phyloP scores from a whole-genome alignment of 2,329 filamentous ascomycete species.

The Diaporthe ampelina region DNA sequence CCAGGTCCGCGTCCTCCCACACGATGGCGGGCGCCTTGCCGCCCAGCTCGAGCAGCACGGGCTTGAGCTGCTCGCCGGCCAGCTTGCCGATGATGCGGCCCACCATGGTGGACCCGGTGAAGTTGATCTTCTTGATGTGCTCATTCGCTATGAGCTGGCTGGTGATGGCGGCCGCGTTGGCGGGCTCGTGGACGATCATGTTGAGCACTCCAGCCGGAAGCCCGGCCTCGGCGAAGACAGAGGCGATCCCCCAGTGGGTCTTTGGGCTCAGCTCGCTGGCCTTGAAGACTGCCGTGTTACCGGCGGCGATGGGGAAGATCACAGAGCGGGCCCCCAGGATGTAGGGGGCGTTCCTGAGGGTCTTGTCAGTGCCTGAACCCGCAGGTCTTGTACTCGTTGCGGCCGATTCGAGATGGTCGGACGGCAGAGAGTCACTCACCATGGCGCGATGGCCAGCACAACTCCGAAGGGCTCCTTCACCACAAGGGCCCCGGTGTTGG shows the following conservation, averaged over 20 bases:
- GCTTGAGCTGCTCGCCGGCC: constrained; percentile 83
- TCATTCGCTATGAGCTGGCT: constrained; percentile 76
- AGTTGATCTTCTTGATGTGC: constrained; percentile 84
- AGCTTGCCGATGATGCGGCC: constrained; percentile 79
- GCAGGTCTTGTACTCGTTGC: neutral
- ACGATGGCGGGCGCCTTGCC: constrained; percentile 87
- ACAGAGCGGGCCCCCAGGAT: constrained; percentile 69
- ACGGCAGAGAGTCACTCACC: constrained; percentile 63
- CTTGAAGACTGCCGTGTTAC: constrained; percentile 84
- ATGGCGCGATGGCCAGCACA: constrained; percentile 83
- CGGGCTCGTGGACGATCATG: constrained; percentile 74
- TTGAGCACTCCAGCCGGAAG: constrained; percentile 83
- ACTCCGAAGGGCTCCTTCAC: constrained; percentile 85
- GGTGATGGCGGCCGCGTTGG: constrained; percentile 77
- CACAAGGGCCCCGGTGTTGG: constrained; percentile 73
- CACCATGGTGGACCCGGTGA: constrained; percentile 83
- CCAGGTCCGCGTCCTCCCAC: constrained; percentile 83
- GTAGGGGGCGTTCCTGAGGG: constrained; percentile 69
- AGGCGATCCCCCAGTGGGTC: constrained; percentile 72
- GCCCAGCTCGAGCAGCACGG: constrained; percentile 83
- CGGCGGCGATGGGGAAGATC: constrained; percentile 77
- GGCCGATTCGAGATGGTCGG: neutral
- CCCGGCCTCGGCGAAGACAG: constrained; percentile 79
- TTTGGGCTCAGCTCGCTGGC: constrained; percentile 77
- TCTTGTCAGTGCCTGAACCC: neutral